phyloP scores from a whole-genome alignment of 2,329 filamentous ascomycete genomes.

The Emydomyces testavorans region DNA sequence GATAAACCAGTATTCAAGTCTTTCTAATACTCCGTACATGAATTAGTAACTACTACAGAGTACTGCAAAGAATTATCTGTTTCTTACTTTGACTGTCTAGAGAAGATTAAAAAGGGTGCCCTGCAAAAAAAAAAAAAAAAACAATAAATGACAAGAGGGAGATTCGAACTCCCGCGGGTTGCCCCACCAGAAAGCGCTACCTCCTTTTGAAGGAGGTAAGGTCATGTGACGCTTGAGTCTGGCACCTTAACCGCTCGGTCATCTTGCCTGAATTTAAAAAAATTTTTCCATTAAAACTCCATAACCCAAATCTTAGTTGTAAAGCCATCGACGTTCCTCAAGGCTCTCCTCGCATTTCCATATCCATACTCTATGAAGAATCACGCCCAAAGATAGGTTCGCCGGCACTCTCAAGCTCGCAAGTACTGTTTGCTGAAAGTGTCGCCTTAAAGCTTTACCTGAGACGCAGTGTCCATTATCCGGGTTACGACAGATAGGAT shows the following conservation, averaged over 20 bases:
- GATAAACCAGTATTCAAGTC: too few species aligned
- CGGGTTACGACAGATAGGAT: slow-evolving; percentile 15
- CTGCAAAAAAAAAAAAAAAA: too few species aligned
- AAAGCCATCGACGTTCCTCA: neutral
- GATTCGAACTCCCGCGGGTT: slow-evolving; percentile 11
- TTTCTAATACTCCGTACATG: too few species aligned
- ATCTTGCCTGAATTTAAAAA: slow-evolving; percentile 4
- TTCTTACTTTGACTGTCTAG: too few species aligned
- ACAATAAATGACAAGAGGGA: slow-evolving; percentile 10
- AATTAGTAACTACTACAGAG: too few species aligned
- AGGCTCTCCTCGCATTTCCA: too few species aligned
- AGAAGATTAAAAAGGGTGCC: too few species aligned
- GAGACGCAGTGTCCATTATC: slow-evolving; percentile 11
- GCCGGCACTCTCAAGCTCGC: slow-evolving; percentile 20
- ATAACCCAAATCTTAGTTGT: neutral
- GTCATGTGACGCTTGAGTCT: neutral
- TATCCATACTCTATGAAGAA: too few species aligned
- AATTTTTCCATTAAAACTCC: neutral
- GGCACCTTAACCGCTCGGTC: slow-evolving; percentile 10
- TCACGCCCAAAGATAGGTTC: slow-evolving; percentile 20
- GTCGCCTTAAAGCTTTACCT: slow-evolving; percentile 19
- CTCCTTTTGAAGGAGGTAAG: neutral
- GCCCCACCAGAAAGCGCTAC: slow-evolving; percentile 1
- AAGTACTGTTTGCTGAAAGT: slow-evolving; percentile 19
- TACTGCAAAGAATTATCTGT: too few species aligned